Evolutionary conservation across 345 rosid species (phyloP).

Genomic region (Syzygium jambos): DNA sequence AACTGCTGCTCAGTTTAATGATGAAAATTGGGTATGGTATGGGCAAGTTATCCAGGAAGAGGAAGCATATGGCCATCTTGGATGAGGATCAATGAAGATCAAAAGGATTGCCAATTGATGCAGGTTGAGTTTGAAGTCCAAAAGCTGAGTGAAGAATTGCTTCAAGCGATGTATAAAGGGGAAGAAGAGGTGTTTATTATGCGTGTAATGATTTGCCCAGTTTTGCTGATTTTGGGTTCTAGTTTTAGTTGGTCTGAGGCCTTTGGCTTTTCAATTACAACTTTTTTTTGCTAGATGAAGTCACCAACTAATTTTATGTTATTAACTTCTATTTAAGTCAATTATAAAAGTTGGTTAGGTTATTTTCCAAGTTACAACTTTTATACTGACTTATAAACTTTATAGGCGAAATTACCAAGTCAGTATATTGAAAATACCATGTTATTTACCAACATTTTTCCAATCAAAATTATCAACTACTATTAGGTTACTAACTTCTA

Average conservation of each 20-base stretch:
- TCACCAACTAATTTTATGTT: background rate
- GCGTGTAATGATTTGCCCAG: background rate
- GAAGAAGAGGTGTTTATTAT: background rate
- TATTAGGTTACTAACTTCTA: no score
- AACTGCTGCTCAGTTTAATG: slow-evolving; percentile 66
- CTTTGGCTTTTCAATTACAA: background rate
- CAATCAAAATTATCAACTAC: no score
- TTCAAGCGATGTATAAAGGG: background rate
- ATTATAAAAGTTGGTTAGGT: no score
- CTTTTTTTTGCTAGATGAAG: background rate
- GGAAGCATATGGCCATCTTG: slow-evolving; percentile 41
- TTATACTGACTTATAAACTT: no score
- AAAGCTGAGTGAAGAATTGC: background rate
- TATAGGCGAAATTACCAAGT: no score
- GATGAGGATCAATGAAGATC: slow-evolving; percentile 55
- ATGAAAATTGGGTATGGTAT: slow-evolving; percentile 32
- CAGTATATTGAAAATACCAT: no score
- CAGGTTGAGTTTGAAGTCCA: background rate
- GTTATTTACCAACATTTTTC: no score
- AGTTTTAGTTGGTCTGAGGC: background rate
- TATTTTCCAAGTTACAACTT: no score
- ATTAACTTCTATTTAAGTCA: background rate
- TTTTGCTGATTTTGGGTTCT: background rate
- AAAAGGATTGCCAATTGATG: slow-evolving; percentile 27
- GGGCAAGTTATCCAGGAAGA: slow-evolving; percentile 42